phyloP scores from a whole-genome alignment of 148 eudicot genomes.

The Selenicereus undatus region DNA sequence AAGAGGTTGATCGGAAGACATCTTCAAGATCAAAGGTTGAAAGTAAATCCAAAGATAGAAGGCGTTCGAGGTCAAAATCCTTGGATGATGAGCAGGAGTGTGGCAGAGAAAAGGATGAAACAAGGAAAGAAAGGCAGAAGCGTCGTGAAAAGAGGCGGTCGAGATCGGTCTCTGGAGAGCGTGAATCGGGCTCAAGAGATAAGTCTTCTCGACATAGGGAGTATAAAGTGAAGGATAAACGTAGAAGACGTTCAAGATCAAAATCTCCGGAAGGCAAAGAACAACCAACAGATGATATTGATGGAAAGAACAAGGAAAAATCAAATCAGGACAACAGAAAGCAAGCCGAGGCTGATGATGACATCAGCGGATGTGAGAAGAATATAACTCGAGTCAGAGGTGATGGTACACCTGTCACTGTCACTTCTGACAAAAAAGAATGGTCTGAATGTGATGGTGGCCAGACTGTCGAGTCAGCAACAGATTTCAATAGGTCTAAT shows the following conservation, averaged over 20 bases:
- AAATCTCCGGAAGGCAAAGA: conserved; percentile 39
- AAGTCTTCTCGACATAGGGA: conserved; percentile 38
- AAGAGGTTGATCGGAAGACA: conserved; percentile 28
- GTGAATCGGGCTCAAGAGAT: conserved; percentile 35
- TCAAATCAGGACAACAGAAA: conserved; percentile 25
- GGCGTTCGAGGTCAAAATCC: conserved; percentile 53
- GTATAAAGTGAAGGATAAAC: conserved; percentile 38
- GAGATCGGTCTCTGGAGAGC: conserved; percentile 59
- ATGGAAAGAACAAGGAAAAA: conserved; percentile 28
- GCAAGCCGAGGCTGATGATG: conserved; percentile 37
- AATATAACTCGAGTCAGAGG: background rate
- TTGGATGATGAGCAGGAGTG: conserved; percentile 34
- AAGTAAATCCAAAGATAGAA: conserved; percentile 41
- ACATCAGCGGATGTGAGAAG: conserved; percentile 20
- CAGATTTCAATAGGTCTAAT: conserved; percentile 29
- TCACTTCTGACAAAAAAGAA: too few relatives aligned
- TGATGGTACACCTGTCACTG: too few relatives aligned
- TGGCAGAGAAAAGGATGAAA: conserved; percentile 17
- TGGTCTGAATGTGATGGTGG: too few relatives aligned
- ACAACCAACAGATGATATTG: conserved; percentile 24
- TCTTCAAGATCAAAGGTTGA: conserved; percentile 33
- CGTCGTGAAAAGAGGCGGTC: conserved; percentile 49
- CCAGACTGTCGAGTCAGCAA: background rate
- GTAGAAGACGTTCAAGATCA: conserved; percentile 55
- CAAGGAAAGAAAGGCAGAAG: conserved; percentile 39